Base-by-base conservation (phyloP, 257 asterid genomes). In the Fraxinus anomala region DNA sequence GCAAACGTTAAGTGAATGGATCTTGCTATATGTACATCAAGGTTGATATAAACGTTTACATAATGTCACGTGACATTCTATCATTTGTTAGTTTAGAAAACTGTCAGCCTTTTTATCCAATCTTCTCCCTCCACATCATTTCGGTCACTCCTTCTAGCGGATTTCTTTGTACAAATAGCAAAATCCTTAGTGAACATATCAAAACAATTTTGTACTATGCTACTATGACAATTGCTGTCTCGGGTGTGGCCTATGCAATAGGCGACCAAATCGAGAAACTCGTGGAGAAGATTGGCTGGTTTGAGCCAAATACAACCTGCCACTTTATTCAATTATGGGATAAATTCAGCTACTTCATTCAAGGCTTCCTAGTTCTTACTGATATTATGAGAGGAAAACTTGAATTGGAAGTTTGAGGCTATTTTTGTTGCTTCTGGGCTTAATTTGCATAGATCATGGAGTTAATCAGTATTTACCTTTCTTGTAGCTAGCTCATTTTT, bases 181-280 rank as follows among this genome's bases (percentile, higher is more conserved):
- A 28, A 28, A 28, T 28, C 31, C 31, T 28, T 28, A 1, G 66
- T 0, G 78, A 73, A 31, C 89, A 87, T 75, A 11, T 82, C 34
- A 85, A 85, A 19, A 86, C 88, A 12, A 63, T 79, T 9, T 0
- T 59, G 73, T 90, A 83, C 70, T 86, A 90, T 19, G 77, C 82
- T 28, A 51, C 74, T 0, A 51, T 83, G 76, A 91, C 92, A 16
- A 75, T 77, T 12, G 14, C 70, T 75, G 89, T 51, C 28, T 89
- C 91, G 0, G 96, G 97, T 5, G 80, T 90, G 54, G 89, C 82
- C 6, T 90, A 82, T 76, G 92, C 80, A 5, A 85, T 81, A 0
- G 93, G 95, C 5, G 75, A 86, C 69, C 47, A 80, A 40, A 1
- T 79, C 10, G 37, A 77, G 26, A 78, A 70, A 76, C 39, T 83